These are phyloP conservation scores for Ophiostoma tasmaniense DNA, from an alignment of 2,329 filamentous ascomycete genomes.

Conservation along the genomic window DNA sequence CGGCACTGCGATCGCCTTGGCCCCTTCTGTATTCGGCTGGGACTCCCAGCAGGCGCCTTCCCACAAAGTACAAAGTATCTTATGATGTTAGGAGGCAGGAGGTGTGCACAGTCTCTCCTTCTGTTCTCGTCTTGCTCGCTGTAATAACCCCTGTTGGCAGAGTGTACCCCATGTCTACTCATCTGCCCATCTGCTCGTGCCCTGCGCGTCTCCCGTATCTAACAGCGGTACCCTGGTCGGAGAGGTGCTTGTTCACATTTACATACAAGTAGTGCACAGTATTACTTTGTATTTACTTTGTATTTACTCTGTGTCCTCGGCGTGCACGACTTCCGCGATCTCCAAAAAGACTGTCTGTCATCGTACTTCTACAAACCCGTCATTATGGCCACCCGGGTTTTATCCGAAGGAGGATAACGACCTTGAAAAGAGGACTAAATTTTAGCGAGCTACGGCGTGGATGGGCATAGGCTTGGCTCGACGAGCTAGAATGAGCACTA, in stretches of 20 bases:
- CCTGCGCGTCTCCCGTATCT: background rate
- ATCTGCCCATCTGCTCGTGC: background rate
- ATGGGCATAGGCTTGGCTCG: background rate
- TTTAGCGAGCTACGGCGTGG: background rate
- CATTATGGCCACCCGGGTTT: background rate
- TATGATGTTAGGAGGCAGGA: no score
- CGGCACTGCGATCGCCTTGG: background rate
- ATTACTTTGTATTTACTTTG: background rate
- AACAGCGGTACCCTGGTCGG: background rate
- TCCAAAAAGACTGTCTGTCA: background rate
- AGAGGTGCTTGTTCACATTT: background rate
- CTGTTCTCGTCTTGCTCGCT: background rate
- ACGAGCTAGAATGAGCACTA: background rate
- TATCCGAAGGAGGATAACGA: background rate
- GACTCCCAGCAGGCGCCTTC: background rate
- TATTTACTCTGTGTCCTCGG: background rate
- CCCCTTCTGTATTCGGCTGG: background rate
- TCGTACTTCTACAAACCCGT: background rate
- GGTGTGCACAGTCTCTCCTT: no score
- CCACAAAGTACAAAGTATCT: no score
- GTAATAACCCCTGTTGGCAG: background rate
- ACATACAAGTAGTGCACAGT: background rate
- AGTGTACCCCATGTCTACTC: background rate
- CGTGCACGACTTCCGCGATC: background rate
- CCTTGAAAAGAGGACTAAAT: background rate